Evolutionary conservation across 768 basidiomycete genomes (phyloP), one percentile per base, ranked within the genome.

Genomic region (Terana coerulea): DNA sequence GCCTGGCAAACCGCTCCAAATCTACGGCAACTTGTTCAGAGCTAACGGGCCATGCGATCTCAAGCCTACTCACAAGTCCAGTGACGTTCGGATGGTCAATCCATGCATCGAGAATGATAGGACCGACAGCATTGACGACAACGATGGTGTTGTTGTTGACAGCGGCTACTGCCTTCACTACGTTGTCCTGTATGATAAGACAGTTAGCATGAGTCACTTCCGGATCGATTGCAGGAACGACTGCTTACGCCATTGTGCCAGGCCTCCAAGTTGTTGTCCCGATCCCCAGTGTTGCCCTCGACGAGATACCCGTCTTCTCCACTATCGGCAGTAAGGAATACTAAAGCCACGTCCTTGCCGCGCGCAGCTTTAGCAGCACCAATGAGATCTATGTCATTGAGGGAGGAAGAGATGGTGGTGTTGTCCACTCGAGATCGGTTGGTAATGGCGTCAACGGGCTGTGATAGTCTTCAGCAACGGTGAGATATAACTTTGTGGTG

Each of bases 131-230:
- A 44, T 61, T 61, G 81, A 88, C 71, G 14, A 95, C 79, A 22
- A 91, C 93, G 47, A 94, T 77, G 4, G 88, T 91, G 64, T 91
- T 91, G 55, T 71, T 78, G 67, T 83, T 84, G 0, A 80, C 76
- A 5, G 79, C 73, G 0, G 92, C 90, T 3, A 86, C 83, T 0
- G 73, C 66, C 59, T 64, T 74, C 54, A 84, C 74, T 51, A 75
- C 57, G 9, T 64, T 47, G n/a, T 69, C 67, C 46, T 69, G 65
- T 3, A 62, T 36, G 17, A 34, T 19, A 34, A 40, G n/a, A 19
- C n/a, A 19, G n/a, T 40, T n/a, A 19, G 8, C 21, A 9, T 19
- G 8, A 15, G 19, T 9, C 8, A 9, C n/a, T 40, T 19, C 9
- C 39, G 24, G n/a, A 34, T 10, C 33, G 33, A 34, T 10, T 34